phyloP scores from a whole-genome alignment of 768 basidiomycete species.

The Clavulina sp. region DNA sequence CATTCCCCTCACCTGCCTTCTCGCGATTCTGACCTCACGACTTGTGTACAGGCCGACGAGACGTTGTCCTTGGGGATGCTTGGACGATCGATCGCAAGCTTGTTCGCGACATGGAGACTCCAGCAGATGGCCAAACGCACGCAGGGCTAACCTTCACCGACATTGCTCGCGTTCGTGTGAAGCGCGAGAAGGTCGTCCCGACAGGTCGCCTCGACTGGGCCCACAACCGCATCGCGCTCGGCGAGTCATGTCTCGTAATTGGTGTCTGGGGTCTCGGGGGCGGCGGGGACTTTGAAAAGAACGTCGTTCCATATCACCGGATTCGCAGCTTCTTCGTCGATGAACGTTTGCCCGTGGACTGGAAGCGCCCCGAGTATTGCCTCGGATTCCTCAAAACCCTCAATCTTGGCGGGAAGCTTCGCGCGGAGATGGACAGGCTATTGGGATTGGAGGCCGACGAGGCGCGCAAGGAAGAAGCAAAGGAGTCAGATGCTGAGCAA shows the following conservation, averaged over 20 bases:
- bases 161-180: background rate
- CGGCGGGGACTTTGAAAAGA: background rate
- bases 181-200: background rate
- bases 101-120: background rate
- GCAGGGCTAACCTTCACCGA: background rate
- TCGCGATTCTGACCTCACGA: background rate
- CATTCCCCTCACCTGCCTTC: background rate
- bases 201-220: background rate
- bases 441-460: too few relatives aligned
- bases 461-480: too few relatives aligned
- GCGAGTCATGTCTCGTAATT: background rate
- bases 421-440: background rate
- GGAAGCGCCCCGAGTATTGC: background rate
- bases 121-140: background rate
- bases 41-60: background rate
- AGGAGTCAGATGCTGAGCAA: too few relatives aligned
- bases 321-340: background rate
- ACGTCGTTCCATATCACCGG: background rate
- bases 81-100: background rate
- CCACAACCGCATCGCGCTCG: background rate
- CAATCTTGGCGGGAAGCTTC: background rate
- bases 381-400: background rate
- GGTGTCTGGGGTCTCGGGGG: background rate
- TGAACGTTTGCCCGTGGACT: background rate
- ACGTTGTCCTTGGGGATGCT: background rate